phyloP scores from a whole-genome alignment of 2,329 filamentous ascomycete species.

The Huntiella savannae region DNA sequence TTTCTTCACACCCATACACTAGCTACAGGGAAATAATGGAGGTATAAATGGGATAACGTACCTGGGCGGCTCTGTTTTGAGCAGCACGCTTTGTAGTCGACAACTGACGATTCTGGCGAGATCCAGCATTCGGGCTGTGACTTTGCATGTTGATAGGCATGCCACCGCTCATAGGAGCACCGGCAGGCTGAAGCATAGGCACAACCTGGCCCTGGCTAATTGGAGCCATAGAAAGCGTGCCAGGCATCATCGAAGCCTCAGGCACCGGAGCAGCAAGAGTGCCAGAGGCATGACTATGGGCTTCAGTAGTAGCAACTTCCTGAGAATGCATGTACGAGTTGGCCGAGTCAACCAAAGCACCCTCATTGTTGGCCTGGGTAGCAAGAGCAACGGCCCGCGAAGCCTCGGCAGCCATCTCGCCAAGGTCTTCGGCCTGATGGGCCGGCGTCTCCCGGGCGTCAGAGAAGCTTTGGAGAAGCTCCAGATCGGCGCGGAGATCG shows the following conservation, averaged over 20 bases:
- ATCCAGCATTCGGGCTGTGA: conserved; percentile 36
- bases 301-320: not conserved
- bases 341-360: not conserved
- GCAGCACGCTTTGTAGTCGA: conserved; percentile 92
- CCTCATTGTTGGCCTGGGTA: not conserved
- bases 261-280: conserved; percentile 6
- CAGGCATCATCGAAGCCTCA: conserved; percentile 21
- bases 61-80: conserved; percentile 92
- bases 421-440: not conserved
- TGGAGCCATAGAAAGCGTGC: conserved; percentile 7
- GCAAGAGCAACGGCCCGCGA: conserved; percentile 1
- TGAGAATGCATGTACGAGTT: conserved; percentile 1
- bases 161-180: conserved; percentile 14
- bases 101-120: conserved; percentile 64
- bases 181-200: not conserved
- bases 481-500: conserved; percentile 7
- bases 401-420: conserved; percentile 7
- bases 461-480: conserved; percentile 9
- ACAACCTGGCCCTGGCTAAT: not conserved
- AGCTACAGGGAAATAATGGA: too few species aligned
- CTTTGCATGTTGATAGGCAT: conserved; percentile 16
- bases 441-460: conserved; percentile 3
- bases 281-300: not conserved
- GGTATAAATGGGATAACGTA: conserved; percentile 25
- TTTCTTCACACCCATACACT: too few species aligned